Evolutionary conservation across 176 grass and related monocot genomes (phyloP), one percentile per base, ranked within the genome.

Genomic region (Paspalum notatum): DNA sequence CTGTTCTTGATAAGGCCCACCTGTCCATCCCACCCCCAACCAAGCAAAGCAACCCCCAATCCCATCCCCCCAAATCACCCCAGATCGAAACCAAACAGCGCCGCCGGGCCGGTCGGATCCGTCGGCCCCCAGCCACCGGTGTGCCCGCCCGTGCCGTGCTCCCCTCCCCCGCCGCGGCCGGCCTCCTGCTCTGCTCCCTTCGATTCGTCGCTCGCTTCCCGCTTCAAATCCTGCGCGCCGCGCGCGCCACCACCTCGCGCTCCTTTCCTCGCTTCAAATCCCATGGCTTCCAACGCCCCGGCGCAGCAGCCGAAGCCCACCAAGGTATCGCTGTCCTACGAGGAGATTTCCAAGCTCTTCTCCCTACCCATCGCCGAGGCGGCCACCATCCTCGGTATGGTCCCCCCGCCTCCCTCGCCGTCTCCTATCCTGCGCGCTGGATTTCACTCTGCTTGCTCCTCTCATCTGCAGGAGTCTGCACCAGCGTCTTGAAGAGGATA

Each of bases 301-400:
- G 44, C 79, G 79, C 70, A 53, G 69, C 45, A 56, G 48, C 56
- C 38, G 9, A 79, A 87, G 39, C 85, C 87, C 12, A 84, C 93
- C 0, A 92, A 82, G 21, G 84, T 71, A 9, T 92, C 71, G 65
- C 83, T 97, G 7, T 90, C 95, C 4, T 88, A 92, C 47, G 91
- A 97, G 71, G 95, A 97, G 89, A 97, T 97, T 87, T 94, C 91
- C 63, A 89, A 91, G 76, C 87, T 94, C 77, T 97, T 97, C 87
- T 92, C 90, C 22, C 87, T 97, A 16, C 91, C 95, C 73, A 94
- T 97, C 65, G 88, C 95, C 0, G 95, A 97, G 73, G 95, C 95
- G 2, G 95, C 95, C 48, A 89, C 91, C 68, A 84, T 88, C 61
- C 89, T 97, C 66, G 94, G 94, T 97, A 85, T 39, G 17, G 16